Evolutionary conservation across 108 stramenopile genomes (phyloP).

Genomic region (Parmales sp.): DNA sequence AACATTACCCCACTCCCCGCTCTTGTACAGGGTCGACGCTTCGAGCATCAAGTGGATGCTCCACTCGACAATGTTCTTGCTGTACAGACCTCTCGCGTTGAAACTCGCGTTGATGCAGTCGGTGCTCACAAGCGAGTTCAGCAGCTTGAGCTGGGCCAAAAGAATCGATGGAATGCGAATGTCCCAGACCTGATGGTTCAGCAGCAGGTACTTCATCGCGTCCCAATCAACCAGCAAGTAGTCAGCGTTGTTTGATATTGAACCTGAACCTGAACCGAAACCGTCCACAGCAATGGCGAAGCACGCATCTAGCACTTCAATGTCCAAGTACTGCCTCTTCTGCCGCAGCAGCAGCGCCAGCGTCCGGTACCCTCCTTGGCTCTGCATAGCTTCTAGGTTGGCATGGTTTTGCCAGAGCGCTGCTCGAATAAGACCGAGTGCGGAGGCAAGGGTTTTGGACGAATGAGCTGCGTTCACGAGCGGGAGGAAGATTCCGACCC

Average conservation of each 20-base stretch:
- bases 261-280: too few species aligned
- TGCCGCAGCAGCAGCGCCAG: slow-evolving; percentile 61
- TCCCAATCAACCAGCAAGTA: slow-evolving; percentile 79
- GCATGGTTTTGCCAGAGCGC: slow-evolving; percentile 60
- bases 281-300: slow-evolving; percentile 64
- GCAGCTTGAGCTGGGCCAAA: slow-evolving; percentile 50
- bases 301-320: slow-evolving; percentile 62
- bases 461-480: slow-evolving; percentile 58
- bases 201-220: slow-evolving; percentile 75
- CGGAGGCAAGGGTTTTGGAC: slow-evolving; percentile 45
- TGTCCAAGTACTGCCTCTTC: slow-evolving; percentile 54
- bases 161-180: slow-evolving; percentile 57
- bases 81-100: slow-evolving; percentile 71
- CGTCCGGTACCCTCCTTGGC: slow-evolving; percentile 62
- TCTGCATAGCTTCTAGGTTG: slow-evolving; percentile 70
- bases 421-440: slow-evolving; percentile 56
- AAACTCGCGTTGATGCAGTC: slow-evolving; percentile 67
- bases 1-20: slow-evolving; percentile 46
- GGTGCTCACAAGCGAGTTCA: slow-evolving; percentile 66
- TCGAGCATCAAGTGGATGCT: slow-evolving; percentile 75
- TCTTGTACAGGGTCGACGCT: slow-evolving; percentile 63
- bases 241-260: slow-evolving; percentile 27
- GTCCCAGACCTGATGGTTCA: slow-evolving; percentile 85
- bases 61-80: slow-evolving; percentile 72
- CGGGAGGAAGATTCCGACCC: slow-evolving; percentile 62